These are phyloP conservation scores for Tylopilus vinaceipallidus DNA, from an alignment of 768 basidiomycete genomes.

Conservation along the genomic window DNA sequence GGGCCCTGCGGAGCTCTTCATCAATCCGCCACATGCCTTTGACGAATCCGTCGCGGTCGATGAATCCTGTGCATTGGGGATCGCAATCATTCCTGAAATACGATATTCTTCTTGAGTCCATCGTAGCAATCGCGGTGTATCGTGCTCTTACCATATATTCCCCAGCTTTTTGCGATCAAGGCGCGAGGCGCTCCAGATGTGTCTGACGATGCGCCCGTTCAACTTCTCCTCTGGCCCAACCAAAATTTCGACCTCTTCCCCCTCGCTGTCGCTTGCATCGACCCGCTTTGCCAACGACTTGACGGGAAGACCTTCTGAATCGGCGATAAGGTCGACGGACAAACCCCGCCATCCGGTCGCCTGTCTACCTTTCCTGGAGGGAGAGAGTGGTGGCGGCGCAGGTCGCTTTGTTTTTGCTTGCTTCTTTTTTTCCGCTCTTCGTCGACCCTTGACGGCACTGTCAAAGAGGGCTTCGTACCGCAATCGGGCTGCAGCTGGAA, in stretches of 20 bases:
- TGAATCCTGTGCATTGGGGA: constrained; percentile 47
- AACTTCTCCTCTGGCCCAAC: constrained; percentile 47
- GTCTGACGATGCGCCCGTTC: constrained; percentile 52
- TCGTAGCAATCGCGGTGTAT: not conserved
- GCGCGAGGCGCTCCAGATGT: constrained; percentile 63
- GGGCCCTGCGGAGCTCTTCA: constrained; percentile 70
- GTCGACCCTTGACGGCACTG: constrained; percentile 52
- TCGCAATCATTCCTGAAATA: constrained; percentile 69
- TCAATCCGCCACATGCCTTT: constrained; percentile 87
- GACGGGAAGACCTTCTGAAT: constrained; percentile 34
- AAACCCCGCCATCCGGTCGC: constrained; percentile 75
- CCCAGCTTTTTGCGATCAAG: constrained; percentile 51
- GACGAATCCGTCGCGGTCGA: constrained; percentile 66
- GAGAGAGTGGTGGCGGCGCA: constrained; percentile 36
- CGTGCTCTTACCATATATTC: constrained; percentile 62
- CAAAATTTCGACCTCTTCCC: constrained; percentile 24
- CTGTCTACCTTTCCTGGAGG: constrained; percentile 45
- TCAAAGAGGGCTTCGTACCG: constrained; percentile 71
- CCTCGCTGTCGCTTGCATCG: constrained; percentile 18
- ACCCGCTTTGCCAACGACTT: constrained; percentile 12
- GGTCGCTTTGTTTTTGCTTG: constrained; percentile 27
- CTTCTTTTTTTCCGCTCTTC: constrained; percentile 35
- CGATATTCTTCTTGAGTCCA: not conserved
- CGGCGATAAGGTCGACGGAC: constrained; percentile 64
- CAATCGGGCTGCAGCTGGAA: constrained; percentile 59